Evolutionary conservation across 768 basidiomycete species (phyloP).

Genomic region (Tricholoma saponaceum): DNA sequence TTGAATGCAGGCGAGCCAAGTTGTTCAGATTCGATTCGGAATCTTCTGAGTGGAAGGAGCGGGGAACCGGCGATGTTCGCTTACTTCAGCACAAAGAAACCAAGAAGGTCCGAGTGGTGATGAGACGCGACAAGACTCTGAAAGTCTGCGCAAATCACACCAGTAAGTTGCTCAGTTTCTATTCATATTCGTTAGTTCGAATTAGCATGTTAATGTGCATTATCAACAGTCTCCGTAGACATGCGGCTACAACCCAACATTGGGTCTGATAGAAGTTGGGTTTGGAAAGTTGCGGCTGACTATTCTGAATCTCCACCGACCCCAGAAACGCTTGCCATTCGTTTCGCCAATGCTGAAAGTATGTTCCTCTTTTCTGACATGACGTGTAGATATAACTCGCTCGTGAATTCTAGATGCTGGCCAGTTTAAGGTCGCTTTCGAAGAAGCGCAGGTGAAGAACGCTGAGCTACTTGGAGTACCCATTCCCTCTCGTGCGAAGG

Average conservation of each 20-base stretch:
- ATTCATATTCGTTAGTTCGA: background rate
- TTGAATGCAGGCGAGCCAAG: conserved; percentile 80
- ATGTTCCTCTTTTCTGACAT: conserved; percentile 27
- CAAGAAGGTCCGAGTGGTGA: conserved; percentile 92
- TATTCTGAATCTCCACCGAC: conserved; percentile 89
- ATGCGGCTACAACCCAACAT: conserved; percentile 98
- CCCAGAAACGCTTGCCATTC: conserved; percentile 94
- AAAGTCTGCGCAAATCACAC: conserved; percentile 99
- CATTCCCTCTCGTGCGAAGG: conserved; percentile 23
- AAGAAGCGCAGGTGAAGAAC: conserved; percentile 76
- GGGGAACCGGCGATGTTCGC: conserved; percentile 94
- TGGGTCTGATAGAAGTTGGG: conserved; percentile 98
- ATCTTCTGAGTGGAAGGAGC: conserved; percentile 93
- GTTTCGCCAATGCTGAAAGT: conserved; percentile 97
- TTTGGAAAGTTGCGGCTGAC: conserved; percentile 96
- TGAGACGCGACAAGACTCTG: conserved; percentile 99
- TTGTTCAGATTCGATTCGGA: conserved; percentile 88
- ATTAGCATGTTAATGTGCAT: conserved; percentile 2
- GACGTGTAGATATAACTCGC: background rate
- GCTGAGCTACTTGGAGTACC: conserved; percentile 30
- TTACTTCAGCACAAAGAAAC: conserved; percentile 86
- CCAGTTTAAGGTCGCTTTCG: conserved; percentile 88
- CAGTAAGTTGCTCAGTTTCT: conserved; percentile 48
- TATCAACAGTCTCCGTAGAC: conserved; percentile 66
- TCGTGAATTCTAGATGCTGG: conserved; percentile 60